Percentiles rank a stretch among this genome's conserved stretches.
phyloP scores from a whole-genome alignment of 805 yeast species.

The Kluyveromyces starmeri region DNA sequence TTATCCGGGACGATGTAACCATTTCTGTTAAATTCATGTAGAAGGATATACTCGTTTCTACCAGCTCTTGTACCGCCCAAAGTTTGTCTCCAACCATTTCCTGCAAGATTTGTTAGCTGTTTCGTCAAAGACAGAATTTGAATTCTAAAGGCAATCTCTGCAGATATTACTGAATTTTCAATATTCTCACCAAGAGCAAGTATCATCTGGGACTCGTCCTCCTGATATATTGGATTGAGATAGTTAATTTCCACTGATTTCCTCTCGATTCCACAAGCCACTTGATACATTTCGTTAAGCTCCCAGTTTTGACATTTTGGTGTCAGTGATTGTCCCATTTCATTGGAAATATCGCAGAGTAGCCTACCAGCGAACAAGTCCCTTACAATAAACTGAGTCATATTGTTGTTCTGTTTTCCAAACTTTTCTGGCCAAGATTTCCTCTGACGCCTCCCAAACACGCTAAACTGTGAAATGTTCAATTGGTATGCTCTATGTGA shows the following conservation, averaged over 20 bases:
- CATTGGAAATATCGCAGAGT: constrained; percentile 87
- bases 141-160: constrained; percentile 69
- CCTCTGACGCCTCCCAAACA: constrained; percentile 74
- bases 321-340: constrained; percentile 88
- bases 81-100: constrained; percentile 95
- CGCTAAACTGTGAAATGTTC: constrained; percentile 66
- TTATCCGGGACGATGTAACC: constrained; percentile 86
- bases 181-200: constrained; percentile 66
- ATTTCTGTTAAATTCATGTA: constrained; percentile 81
- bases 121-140: constrained; percentile 85
- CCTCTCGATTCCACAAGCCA: constrained; percentile 59
- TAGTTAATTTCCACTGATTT: constrained; percentile 64
- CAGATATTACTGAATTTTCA: constrained; percentile 56
- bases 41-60: constrained; percentile 83
- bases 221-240: constrained; percentile 54
- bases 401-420: constrained; percentile 43
- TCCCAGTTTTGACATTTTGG: constrained; percentile 93
- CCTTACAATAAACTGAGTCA: constrained; percentile 47
- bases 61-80: constrained; percentile 93
- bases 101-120: constrained; percentile 87
- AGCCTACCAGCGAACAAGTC: constrained; percentile 80
- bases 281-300: constrained; percentile 78
- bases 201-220: constrained; percentile 56
- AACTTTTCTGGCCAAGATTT: constrained; percentile 71
- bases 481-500: constrained; percentile 73